Base-by-base conservation (phyloP, 495 filamentous ascomycete genomes). In the Terfezia claveryi region DNA sequence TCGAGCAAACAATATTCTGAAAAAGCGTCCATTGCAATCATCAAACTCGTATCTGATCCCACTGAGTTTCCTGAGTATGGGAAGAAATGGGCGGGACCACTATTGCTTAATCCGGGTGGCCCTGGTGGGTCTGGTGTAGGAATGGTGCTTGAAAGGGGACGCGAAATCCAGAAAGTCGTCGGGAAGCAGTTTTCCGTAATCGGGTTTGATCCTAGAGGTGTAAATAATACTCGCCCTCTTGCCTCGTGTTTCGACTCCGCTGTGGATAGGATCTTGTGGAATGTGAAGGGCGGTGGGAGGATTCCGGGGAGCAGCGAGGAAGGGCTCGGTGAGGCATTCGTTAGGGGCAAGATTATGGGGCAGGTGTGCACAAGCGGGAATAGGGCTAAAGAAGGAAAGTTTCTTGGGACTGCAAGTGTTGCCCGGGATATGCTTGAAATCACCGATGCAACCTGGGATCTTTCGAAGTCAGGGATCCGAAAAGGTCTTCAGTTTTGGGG, bases 151-250 rank as follows among this genome's bases (percentile, higher is more conserved):
- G 59, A 65, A 36, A 64, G 65, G 20, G 74, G 70, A 0, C 50
- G 52, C 4, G 53, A 62, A 37, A 58, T 75, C 49, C 74, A 76
- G 55, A 60, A 66, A 11, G 68, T 76, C 37, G 65, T 73, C 6
- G 74, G 74, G 10, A 61, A 54, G 23, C 71, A 74, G 23, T 65
- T 72, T 57, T 71, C 74, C 55, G 68, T 78, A 37, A 62, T 79
- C 27, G 71, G 74, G 11, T 79, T 74, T 65, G 76, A 80, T 56
- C 76, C 76, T 2, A 68, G 76, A 4, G 76, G 76, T 10, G 68
- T 79, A 50, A 74, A 76, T 44, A 63, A 67, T 5, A 74, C 76
- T 1, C 70, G 66, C 2, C 76, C 76, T 0, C 56, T 67, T 23
- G 61, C 72, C 38, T 62, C 70, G 10, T 80, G 76, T 62, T 77